These are phyloP conservation scores for Schizophyllum commune DNA, from an alignment of 1,284 basidiomycete genomes.

Conservation along the genomic window DNA sequence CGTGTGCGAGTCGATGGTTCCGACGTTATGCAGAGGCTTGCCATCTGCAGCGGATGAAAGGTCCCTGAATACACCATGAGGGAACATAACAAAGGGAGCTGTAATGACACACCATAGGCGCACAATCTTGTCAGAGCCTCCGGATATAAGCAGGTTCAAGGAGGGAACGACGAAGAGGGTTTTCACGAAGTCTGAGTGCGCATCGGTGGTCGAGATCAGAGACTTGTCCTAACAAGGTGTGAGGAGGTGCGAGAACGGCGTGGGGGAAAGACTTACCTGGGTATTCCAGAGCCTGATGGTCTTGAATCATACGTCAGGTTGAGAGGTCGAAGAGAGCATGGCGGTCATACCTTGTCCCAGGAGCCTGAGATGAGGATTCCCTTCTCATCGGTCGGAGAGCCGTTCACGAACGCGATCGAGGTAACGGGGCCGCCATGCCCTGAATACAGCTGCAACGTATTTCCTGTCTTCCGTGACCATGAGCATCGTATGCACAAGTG, in stretches of 20 bases:
- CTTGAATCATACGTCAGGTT: constrained; percentile 27
- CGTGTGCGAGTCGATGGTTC: constrained; percentile 67
- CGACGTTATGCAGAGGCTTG: constrained; percentile 44
- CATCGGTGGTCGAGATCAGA: constrained; percentile 68
- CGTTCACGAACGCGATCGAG: constrained; percentile 58
- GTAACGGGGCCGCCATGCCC: constrained; percentile 88
- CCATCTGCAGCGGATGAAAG: constrained; percentile 34
- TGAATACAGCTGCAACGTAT: constrained; percentile 64
- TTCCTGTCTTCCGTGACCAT: constrained; percentile 57
- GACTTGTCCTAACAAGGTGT: constrained; percentile 37
- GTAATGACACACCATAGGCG: constrained; percentile 65
- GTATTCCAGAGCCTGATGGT: constrained; percentile 81
- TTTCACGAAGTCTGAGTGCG: constrained; percentile 87
- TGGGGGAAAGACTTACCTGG: constrained; percentile 36
- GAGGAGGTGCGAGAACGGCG: neutral
- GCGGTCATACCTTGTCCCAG: constrained; percentile 70
- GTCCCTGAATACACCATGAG: constrained; percentile 41
- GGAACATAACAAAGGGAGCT: neutral
- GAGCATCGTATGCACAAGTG: neutral
- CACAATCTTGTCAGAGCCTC: constrained; percentile 86
- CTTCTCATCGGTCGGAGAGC: constrained; percentile 24
- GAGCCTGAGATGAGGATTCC: constrained; percentile 74
- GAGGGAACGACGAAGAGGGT: constrained; percentile 62
- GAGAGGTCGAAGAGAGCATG: neutral
- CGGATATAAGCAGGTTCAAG: constrained; percentile 68